These are phyloP conservation scores for Colletotrichum filicis DNA, from an alignment of 2,329 filamentous ascomycete genomes.

Conservation along the genomic window DNA sequence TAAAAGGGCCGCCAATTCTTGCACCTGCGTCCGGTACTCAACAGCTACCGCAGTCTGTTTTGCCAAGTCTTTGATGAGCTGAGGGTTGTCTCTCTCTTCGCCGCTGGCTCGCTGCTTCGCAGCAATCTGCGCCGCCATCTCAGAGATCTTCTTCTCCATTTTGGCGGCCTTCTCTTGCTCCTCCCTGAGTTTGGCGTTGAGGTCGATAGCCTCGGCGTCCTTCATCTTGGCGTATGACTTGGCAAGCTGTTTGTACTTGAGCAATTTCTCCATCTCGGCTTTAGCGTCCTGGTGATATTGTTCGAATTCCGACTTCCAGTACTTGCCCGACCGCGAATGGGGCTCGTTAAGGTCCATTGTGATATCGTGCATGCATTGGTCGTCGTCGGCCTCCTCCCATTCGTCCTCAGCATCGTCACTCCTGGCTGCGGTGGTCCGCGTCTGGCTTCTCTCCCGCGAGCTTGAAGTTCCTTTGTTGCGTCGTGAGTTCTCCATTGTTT, in stretches of 20 bases:
- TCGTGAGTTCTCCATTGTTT: slow-evolving; percentile 57
- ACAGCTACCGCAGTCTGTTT: slow-evolving; percentile 67
- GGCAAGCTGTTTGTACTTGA: slow-evolving; percentile 82
- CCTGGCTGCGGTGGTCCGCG: slow-evolving; percentile 28
- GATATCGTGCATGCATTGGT: slow-evolving; percentile 66
- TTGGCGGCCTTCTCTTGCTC: slow-evolving; percentile 73
- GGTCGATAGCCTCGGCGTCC: slow-evolving; percentile 75
- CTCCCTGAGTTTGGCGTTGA: slow-evolving; percentile 73
- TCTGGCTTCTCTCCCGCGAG: slow-evolving; percentile 25
- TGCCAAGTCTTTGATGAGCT: slow-evolving; percentile 63
- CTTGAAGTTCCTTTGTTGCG: slow-evolving; percentile 38
- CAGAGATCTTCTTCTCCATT: slow-evolving; percentile 72
- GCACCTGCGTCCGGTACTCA: slow-evolving; percentile 69
- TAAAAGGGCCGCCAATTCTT: slow-evolving; percentile 65
- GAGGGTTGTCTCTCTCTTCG: slow-evolving; percentile 55
- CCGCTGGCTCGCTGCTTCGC: slow-evolving; percentile 47
- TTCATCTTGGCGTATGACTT: slow-evolving; percentile 84
- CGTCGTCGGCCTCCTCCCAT: slow-evolving; percentile 60
- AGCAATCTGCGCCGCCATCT: slow-evolving; percentile 68
- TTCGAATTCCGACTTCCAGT: slow-evolving; percentile 84
- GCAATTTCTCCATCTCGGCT: slow-evolving; percentile 79
- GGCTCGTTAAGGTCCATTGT: slow-evolving; percentile 80
- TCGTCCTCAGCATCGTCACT: slow-evolving; percentile 52
- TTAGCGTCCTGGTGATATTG: slow-evolving; percentile 78
- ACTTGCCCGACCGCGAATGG: slow-evolving; percentile 78